Base-by-base conservation (phyloP, 2,329 filamentous ascomycete species). In the Arthrobotrys musiformis region DNA sequence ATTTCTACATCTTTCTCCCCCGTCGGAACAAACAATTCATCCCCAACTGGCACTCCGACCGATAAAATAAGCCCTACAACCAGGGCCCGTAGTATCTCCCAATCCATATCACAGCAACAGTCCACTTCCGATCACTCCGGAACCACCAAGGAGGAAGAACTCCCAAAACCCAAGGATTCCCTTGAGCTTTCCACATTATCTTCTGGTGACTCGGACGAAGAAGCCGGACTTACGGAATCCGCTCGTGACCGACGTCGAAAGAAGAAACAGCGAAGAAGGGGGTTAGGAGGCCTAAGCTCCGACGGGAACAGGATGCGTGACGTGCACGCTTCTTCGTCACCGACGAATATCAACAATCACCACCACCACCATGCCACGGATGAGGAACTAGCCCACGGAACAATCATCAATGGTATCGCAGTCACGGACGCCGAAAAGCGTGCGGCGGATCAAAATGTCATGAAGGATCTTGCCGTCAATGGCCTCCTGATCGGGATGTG, bases 401-500 rank as follows among this genome's bases (percentile, higher is more conserved):
- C 72, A 15, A 61, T 76, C 40, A 76, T 76, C 58, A 76, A 76
- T 52, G 72, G 72, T 48, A 89, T 90, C n/a, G 87, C 87, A 46
- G 89, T 76, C n/a, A 76, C 72, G 9, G 46, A 48, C 4, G 64
- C 91, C 79, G 92, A 94, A 84, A 90, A 90, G 84, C 90, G 90
- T 81, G 85, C 93, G 82, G 93, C 92, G 5, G 91, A 95, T 84
- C 88, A 90, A 82, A 90, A 87, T 81, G 88, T 98, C 42, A 79
- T 93, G 58, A 90, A 86, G 82, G 90, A 87, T 70, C 85, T 94
- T 68, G 82, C 90, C 70, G 85, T 94, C 82, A 97, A 98, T 83
- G 88, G 87, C n/a, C 81, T 88, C n/a, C 85, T 99, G 79, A 97
- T 98, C 79, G 87, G 88, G 24, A 84, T 96, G 79, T 99, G 95